Evolutionary conservation across 768 basidiomycete genomes (phyloP), one percentile per base, ranked within the genome.

Genomic region (Suillus bovinus): DNA sequence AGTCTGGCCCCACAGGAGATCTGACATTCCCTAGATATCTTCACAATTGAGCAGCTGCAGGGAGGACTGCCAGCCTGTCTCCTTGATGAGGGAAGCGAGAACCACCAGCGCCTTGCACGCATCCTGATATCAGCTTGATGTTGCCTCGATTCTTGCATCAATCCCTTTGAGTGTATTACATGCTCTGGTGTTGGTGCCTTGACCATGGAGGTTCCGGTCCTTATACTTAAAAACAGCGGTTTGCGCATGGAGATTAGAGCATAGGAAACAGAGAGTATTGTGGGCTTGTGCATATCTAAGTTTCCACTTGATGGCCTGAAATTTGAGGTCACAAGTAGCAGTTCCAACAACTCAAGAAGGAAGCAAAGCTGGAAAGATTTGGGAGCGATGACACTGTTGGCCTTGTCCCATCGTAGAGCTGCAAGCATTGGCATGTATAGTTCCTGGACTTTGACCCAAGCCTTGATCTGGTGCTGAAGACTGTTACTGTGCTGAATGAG

Each of bases 391-490:
- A 31, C 16, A 38, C 10, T 1, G 5, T 16, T 54, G 29, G 53
- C 0, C 20, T 54, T 38, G 53, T 31, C 22, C 2, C 6, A 10
- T 38, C 31, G 3, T 54, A 54, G 17, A 13, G 53, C 2, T 2
- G 53, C 16, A 1, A 38, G 5, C 44, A 46, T 46, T 14, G 75
- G 74, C 24, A 75, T 74, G 29, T 77, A 76, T 0, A 76, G 55
- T 7, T 64, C 58, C 47, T 76, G 76, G 13, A 74, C 62, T 1
- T 17, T 50, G 10, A 46, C 41, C 75, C 74, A 78, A 0, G 71
- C 64, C n/a, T 74, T 66, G 17, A 77, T 73, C 27, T 65, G 63
- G 17, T 66, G 59, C 31, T 58, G 61, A 0, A 78, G 61, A 5
- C 55, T 33, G 49, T 69, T 72, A 0, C 64, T 63, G 0, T 66